phyloP scores from a whole-genome alignment of 768 basidiomycete species.

The Rossbeevera mucosa region DNA sequence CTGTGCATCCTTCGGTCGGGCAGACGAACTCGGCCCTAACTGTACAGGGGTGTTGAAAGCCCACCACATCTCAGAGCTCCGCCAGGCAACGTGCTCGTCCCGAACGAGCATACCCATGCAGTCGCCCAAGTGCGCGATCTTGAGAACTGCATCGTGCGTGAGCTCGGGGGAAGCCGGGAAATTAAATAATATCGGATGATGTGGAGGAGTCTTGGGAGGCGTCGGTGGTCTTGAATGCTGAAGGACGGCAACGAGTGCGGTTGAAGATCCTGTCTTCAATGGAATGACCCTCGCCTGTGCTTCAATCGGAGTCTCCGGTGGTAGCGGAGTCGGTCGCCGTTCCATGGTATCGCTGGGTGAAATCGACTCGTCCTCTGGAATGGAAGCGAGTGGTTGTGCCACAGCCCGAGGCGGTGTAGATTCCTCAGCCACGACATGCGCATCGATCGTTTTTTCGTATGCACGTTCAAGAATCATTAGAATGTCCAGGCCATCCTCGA shows the following conservation, averaged over 20 bases:
- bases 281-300: conserved; percentile 30
- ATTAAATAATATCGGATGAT: conserved; percentile 18
- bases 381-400: conserved; percentile 11
- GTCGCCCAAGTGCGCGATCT: conserved; percentile 83
- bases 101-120: conserved; percentile 86
- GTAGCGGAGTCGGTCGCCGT: conserved; percentile 1
- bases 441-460: conserved; percentile 60
- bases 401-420: conserved; percentile 1
- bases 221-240: conserved; percentile 36
- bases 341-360: not conserved
- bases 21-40: conserved; percentile 57
- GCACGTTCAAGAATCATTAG: conserved; percentile 66
- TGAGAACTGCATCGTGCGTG: conserved; percentile 57
- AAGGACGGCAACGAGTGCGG: conserved; percentile 62
- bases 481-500: conserved; percentile 66
- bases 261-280: conserved; percentile 59
- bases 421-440: conserved; percentile 45
- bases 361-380: conserved; percentile 21
- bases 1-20: conserved; percentile 63
- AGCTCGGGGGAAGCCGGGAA: conserved; percentile 27
- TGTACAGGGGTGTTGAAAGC: conserved; percentile 65
- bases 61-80: conserved; percentile 94
- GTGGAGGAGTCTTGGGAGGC: conserved; percentile 12
- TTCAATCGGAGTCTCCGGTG: conserved; percentile 15
- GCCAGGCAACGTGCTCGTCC: conserved; percentile 72